Percentiles rank a stretch among this genome's conserved stretches.
phyloP scores from a whole-genome alignment of 208 protist genomes.

The Cochliopodium minus region DNA sequence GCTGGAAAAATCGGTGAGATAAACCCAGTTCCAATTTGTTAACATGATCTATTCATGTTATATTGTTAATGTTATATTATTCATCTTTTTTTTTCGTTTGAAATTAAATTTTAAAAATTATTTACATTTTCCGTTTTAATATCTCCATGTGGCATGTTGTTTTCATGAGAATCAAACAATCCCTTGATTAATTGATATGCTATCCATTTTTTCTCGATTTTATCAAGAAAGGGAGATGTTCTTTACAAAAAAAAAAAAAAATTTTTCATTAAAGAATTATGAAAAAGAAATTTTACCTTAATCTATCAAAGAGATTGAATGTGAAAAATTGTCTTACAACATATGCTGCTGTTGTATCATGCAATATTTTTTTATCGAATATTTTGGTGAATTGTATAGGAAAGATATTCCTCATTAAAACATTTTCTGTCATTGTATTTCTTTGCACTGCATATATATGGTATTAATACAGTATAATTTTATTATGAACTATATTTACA shows the following conservation, averaged over 20 bases:
- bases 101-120: slow-evolving; percentile 36
- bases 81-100: too few relatives aligned
- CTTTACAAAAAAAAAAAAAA: too few relatives aligned
- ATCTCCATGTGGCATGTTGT: slow-evolving; percentile 49
- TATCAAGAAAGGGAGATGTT: neutral
- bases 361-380: too few relatives aligned
- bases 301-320: neutral
- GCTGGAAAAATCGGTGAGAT: slow-evolving; percentile 52
- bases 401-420: too few relatives aligned
- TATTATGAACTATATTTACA: too few relatives aligned
- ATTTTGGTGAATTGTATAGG: too few relatives aligned
- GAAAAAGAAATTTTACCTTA: neutral
- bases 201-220: slow-evolving; percentile 2
- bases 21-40: slow-evolving; percentile 34
- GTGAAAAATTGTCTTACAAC: neutral
- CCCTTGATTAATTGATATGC: slow-evolving; percentile 5
- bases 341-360: too few relatives aligned
- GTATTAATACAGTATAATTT: too few relatives aligned
- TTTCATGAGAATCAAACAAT: neutral
- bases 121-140: slow-evolving; percentile 63
- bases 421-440: too few relatives aligned
- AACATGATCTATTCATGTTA: neutral
- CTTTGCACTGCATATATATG: too few relatives aligned
- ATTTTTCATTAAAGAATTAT: too few relatives aligned
- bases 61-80: neutral